phyloP scores from a whole-genome alignment of 352 stramenopile species.

The Phytopythium oedochilum region DNA sequence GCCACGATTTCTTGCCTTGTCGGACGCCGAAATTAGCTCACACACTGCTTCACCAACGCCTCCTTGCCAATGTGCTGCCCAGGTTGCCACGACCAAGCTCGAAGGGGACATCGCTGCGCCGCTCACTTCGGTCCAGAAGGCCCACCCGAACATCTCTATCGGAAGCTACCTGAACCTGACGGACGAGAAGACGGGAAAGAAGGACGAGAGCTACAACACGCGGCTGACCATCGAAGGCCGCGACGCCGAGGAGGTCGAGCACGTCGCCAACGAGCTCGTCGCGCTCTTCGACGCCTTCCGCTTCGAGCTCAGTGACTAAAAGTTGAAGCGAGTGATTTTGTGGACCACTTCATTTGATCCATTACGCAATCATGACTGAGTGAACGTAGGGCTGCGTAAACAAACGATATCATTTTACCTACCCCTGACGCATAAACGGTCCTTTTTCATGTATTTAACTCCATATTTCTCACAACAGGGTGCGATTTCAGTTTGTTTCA shows the following conservation, averaged over 20 bases:
- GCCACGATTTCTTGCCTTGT: slow-evolving; percentile 1
- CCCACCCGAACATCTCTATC: slow-evolving; percentile 65
- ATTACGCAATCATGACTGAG: neutral
- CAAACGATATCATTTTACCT: no score
- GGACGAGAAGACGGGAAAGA: slow-evolving; percentile 43
- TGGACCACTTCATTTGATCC: neutral
- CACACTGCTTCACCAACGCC: no score
- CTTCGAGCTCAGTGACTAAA: neutral
- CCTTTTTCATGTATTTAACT: no score
- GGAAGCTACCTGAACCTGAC: slow-evolving; percentile 85
- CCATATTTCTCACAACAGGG: no score
- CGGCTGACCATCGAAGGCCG: slow-evolving; percentile 63
- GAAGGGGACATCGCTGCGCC: slow-evolving; percentile 67
- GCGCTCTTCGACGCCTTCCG: slow-evolving; percentile 22
- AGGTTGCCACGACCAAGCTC: slow-evolving; percentile 65
- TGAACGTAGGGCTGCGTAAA: no score
- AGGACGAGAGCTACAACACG: slow-evolving; percentile 68
- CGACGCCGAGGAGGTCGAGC: slow-evolving; percentile 43
- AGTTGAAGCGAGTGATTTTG: neutral
- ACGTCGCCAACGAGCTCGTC: slow-evolving; percentile 42
- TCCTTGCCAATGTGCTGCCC: slow-evolving; percentile 1
- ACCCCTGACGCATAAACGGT: no score
- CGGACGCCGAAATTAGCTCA: no score
- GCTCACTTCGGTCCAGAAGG: slow-evolving; percentile 63
- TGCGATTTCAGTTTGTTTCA: no score